phyloP scores from a whole-genome alignment of 768 basidiomycete species.

The Chalciporus pseudorubinellus region DNA sequence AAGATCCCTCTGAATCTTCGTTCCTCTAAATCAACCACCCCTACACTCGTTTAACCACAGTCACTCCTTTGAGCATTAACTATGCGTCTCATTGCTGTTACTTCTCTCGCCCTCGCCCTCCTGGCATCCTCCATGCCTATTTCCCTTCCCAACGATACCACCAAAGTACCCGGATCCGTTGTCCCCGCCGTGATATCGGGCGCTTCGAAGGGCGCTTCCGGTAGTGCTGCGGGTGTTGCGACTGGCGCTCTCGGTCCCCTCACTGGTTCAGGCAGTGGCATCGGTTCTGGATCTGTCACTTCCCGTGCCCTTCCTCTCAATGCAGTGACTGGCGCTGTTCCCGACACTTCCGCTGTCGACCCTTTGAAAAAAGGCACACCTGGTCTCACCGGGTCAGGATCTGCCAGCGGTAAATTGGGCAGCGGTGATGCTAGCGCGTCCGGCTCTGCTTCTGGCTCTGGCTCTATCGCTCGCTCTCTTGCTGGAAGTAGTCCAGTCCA shows the following conservation, averaged over 20 bases:
- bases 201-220: too few relatives aligned
- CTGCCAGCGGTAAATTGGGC: too few relatives aligned
- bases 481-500: not conserved
- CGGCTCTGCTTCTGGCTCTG: not conserved
- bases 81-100: constrained; percentile 12
- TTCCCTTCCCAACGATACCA: not conserved
- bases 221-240: too few relatives aligned
- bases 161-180: not conserved
- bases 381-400: too few relatives aligned
- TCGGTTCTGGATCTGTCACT: too few relatives aligned
- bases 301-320: too few relatives aligned
- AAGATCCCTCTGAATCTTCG: not conserved
- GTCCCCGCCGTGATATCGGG: not conserved
- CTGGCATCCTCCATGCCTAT: constrained; percentile 6
- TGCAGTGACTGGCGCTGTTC: too few relatives aligned
- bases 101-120: constrained; percentile 10
- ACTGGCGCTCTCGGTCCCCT: too few relatives aligned
- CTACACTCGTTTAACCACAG: constrained; percentile 7
- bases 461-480: not conserved
- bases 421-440: too few relatives aligned
- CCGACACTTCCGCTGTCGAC: too few relatives aligned
- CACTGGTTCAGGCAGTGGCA: too few relatives aligned
- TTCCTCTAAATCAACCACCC: not conserved
- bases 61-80: not conserved
- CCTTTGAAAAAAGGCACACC: too few relatives aligned